phyloP scores from a whole-genome alignment of 768 basidiomycete species.

The Auricularia sp. region DNA sequence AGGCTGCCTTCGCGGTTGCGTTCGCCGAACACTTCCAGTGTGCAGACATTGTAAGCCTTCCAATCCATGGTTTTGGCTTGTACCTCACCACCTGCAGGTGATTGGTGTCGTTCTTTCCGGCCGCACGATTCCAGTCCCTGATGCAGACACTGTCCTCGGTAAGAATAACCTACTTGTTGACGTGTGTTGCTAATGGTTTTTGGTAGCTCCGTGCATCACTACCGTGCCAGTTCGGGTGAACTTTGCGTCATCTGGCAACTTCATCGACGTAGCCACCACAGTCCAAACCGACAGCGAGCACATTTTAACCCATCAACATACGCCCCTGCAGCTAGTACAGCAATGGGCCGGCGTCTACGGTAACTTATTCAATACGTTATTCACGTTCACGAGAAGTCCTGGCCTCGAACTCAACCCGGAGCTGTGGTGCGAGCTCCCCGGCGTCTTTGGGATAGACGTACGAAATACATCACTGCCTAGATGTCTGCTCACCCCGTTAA shows the following conservation, averaged over 20 bases:
- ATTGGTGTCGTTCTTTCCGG: slow-evolving; percentile 1
- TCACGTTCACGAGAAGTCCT: background rate
- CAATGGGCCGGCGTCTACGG: background rate
- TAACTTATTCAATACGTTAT: background rate
- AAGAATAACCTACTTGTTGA: background rate
- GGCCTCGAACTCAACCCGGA: background rate
- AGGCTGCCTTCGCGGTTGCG: background rate
- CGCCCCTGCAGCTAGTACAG: background rate
- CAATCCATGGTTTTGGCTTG: background rate
- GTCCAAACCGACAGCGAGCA: background rate
- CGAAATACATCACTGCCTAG: background rate
- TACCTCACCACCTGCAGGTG: background rate
- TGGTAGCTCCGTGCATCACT: background rate
- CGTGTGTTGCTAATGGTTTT: background rate
- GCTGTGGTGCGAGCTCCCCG: background rate
- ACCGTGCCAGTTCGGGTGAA: background rate
- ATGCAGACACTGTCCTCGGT: background rate
- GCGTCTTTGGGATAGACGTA: background rate
- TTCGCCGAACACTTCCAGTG: background rate
- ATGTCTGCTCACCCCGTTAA: background rate
- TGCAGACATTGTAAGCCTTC: background rate
- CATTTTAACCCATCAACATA: background rate
- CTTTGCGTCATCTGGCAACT: background rate
- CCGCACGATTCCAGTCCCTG: background rate
- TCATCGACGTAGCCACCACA: background rate